These are phyloP conservation scores for Eragrostis tef DNA, from an alignment of 202 grass and related monocot species.

Conservation along the genomic window DNA sequence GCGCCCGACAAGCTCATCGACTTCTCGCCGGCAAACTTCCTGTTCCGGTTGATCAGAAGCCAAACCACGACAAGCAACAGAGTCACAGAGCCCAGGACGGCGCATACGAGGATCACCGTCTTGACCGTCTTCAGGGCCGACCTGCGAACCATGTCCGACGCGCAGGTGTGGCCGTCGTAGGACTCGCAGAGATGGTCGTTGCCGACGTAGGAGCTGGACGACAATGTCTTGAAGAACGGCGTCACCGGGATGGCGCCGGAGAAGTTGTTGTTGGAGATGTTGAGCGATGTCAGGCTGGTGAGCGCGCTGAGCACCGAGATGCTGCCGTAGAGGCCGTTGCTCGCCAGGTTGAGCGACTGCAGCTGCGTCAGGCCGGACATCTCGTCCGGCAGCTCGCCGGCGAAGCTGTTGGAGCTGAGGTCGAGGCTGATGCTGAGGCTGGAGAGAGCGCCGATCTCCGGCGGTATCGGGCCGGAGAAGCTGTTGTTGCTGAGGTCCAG, in stretches of 20 bases:
- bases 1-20: conserved; percentile 49
- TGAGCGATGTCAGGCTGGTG: conserved; percentile 80
- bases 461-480: conserved; percentile 68
- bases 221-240: conserved; percentile 80
- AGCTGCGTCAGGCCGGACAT: conserved; percentile 77
- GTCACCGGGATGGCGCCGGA: conserved; percentile 85
- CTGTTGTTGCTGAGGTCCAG: conserved; percentile 74
- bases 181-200: conserved; percentile 79
- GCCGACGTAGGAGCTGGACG: conserved; percentile 59
- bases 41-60: conserved; percentile 73
- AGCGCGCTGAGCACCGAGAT: conserved; percentile 71
- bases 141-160: conserved; percentile 63
- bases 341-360: conserved; percentile 80
- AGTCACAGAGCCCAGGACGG: conserved; percentile 57
- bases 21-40: conserved; percentile 51
- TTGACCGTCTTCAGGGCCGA: conserved; percentile 68
- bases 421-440: conserved; percentile 86
- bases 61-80: conserved; percentile 60
- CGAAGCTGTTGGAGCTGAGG: conserved; percentile 82
- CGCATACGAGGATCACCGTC: conserved; percentile 68
- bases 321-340: conserved; percentile 68
- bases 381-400: conserved; percentile 73
- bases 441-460: conserved; percentile 65
- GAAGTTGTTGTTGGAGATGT: conserved; percentile 97
- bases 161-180: conserved; percentile 71